phyloP scores from a whole-genome alignment of 768 basidiomycete species.

The Pulveroboletus ravenelii region DNA sequence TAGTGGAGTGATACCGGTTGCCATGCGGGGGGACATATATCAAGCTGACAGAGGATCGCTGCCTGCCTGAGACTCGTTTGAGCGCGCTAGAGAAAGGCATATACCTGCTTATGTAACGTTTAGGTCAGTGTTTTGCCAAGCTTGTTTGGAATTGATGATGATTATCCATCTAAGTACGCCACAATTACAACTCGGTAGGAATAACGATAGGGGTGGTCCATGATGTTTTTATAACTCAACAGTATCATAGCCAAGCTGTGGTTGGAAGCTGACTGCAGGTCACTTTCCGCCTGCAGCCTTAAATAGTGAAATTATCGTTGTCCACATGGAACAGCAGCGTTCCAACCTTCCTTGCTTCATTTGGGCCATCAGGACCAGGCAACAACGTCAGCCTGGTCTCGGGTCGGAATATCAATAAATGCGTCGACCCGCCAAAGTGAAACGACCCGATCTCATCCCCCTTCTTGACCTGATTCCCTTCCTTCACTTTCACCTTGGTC shows the following conservation, averaged over 20 bases:
- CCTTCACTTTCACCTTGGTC: constrained; percentile 46
- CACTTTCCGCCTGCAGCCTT: neutral
- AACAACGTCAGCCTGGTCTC: constrained; percentile 22
- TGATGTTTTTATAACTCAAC: no score
- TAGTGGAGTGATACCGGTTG: constrained; percentile 3
- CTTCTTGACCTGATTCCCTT: constrained; percentile 41
- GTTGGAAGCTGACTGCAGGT: neutral
- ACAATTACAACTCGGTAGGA: no score
- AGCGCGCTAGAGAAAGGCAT: constrained; percentile 12
- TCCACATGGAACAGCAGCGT: constrained; percentile 20
- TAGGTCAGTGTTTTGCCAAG: no score
- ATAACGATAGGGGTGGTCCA: no score
- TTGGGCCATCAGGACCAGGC: constrained; percentile 4
- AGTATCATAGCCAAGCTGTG: neutral
- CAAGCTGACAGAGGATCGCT: neutral
- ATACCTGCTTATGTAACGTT: neutral
- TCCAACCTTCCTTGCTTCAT: constrained; percentile 11
- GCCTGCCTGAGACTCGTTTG: constrained; percentile 1
- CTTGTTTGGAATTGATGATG: no score
- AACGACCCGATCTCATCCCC: constrained; percentile 60
- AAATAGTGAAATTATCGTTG: neutral
- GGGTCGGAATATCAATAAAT: constrained; percentile 42
- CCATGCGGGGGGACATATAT: neutral
- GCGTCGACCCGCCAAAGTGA: constrained; percentile 59
- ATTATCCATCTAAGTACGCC: no score